Base-by-base conservation (phyloP, 1,139 yeast species). In the Meyerozyma athensensis region DNA sequence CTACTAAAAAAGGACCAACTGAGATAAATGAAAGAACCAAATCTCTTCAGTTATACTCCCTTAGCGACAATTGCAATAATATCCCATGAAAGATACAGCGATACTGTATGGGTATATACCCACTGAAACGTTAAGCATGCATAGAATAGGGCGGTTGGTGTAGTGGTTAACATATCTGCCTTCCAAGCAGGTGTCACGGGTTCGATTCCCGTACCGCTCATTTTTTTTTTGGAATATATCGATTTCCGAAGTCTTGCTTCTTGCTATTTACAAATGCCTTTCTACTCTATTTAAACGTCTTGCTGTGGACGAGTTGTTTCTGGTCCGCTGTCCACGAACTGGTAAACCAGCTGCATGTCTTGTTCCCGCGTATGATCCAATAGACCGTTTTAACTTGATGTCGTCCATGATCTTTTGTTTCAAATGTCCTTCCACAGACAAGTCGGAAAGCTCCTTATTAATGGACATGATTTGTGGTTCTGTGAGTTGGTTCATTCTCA, bases 311-410 rank as follows among this genome's bases (percentile, higher is more conserved):
- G 95, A 95, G 58, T 92, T 92, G 45, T 84, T 86, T 68, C 87
- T 81, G 14, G 98, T 92, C 45, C 83, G 76, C 71, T 92, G 98
- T 53, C 98, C 98, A 57, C 84, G 81, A 30, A 89, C 97, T 16
- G 97, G 97, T 42, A 83, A 71, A 40, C 94, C 90, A 65, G 78
- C 70, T 37, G 89, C 85, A 59, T 92, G 98, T 65, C 98, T 80
- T 53, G 81, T 64, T 65, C 99, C 99, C 42, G 81, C 81, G 57
- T 83, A 86, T 21, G 94, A 80, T 20, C 96, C 96, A 39, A 83
- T 89, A 46, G 74, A 68, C 61, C 86, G 79, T 75, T 89, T 89
- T 56, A 86, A 68, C 38, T 77, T 77, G 49, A 92, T 92, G 55
- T 92, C 87, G 33, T 80, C 81, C 49, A 84, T 77, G 31, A 90